Conservation (phyloP, 2,329 filamentous ascomycete genomes). For the Rhexocercosporidium sp. region DNA sequence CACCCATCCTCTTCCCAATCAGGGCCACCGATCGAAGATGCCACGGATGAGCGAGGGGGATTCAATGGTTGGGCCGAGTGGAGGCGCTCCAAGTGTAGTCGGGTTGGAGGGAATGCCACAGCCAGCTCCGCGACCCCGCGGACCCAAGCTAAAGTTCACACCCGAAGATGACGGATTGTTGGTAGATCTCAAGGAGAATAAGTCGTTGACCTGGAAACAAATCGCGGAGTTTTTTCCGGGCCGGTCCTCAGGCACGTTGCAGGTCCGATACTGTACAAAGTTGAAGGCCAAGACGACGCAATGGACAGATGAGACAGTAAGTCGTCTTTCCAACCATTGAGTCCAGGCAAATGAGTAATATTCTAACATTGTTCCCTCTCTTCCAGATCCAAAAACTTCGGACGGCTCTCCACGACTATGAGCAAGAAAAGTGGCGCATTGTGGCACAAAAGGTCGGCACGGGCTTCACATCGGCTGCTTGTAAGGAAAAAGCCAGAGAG, state of each 20-base stretch:
- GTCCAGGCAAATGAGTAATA: neutral
- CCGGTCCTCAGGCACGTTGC: slow-evolving; percentile 85
- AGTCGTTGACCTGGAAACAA: slow-evolving; percentile 95
- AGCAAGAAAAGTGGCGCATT: slow-evolving; percentile 92
- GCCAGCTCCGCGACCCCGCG: slow-evolving; percentile 79
- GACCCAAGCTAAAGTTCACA: slow-evolving; percentile 93
- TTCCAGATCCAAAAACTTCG: slow-evolving; percentile 76
- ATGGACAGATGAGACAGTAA: slow-evolving; percentile 93
- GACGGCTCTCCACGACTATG: slow-evolving; percentile 80
- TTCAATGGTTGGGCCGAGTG: slow-evolving; percentile 48
- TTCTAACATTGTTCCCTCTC: slow-evolving; percentile 30
- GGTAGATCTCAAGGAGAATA: slow-evolving; percentile 91
- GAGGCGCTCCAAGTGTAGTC: slow-evolving; percentile 79
- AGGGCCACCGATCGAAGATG: slow-evolving; percentile 71
- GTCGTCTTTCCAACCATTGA: slow-evolving; percentile 42
- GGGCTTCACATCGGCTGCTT: slow-evolving; percentile 86
- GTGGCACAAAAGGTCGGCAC: slow-evolving; percentile 89
- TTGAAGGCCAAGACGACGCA: slow-evolving; percentile 91
- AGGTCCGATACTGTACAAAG: slow-evolving; percentile 95
- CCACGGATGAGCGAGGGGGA: slow-evolving; percentile 61
- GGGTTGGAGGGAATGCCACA: slow-evolving; percentile 86
- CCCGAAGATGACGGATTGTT: slow-evolving; percentile 88
- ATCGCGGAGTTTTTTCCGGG: slow-evolving; percentile 96
- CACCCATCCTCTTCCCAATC: slow-evolving; percentile 80
- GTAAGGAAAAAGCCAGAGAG: slow-evolving; percentile 64